Evolutionary conservation across 208 protist species (phyloP), one percentile per base, ranked within the genome.

Genomic region (Porcisia deanei): DNA sequence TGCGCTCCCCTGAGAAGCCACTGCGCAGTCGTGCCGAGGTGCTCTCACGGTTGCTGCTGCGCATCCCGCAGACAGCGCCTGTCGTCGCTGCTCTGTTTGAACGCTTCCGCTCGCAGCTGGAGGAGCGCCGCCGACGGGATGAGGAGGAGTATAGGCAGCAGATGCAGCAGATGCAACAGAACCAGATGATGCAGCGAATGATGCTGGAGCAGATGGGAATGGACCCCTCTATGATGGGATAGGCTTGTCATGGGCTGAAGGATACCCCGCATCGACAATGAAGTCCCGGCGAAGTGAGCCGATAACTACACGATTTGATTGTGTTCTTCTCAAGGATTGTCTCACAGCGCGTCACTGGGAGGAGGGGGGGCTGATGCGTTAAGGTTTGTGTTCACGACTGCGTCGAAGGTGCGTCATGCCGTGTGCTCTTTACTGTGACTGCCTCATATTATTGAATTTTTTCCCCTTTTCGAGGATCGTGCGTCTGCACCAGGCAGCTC

Each of bases 171-270:
- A 89, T 91, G 86, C 85, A 92, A 63, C 90, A 95, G 74, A 81
- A 88, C 54, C 86, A 94, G 79, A 88, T 94, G 81, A 95, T 96
- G 90, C 90, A 96, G 79, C 85, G 86, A 47, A 91, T 91, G 93
- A 95, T 97, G 89, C 89, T 97, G 84, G 88, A 95, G 84, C 87
- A 93, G 85, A 97, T 97, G 92, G 90, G 89, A 34, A 92, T 94
- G 77, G 88, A 89, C 71, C 80, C 80, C 64, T 82, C 80, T 49
- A 89, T 90, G 86, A 52, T 90, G 75, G 75, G 75, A 10, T 83
- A 58, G 39, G 25, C 34, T 12, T 4, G 20, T 30, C 14, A 57
- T 3, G 1, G 43, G 39, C 6, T 4, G 58, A 39, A 9, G 59
- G 30, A 47, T 43, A n/a, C 41, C 20, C 22, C 6, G 1, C 20